These are phyloP conservation scores for Fraxinus anomala DNA, from an alignment of 257 asterid genomes.

Conservation along the genomic window DNA sequence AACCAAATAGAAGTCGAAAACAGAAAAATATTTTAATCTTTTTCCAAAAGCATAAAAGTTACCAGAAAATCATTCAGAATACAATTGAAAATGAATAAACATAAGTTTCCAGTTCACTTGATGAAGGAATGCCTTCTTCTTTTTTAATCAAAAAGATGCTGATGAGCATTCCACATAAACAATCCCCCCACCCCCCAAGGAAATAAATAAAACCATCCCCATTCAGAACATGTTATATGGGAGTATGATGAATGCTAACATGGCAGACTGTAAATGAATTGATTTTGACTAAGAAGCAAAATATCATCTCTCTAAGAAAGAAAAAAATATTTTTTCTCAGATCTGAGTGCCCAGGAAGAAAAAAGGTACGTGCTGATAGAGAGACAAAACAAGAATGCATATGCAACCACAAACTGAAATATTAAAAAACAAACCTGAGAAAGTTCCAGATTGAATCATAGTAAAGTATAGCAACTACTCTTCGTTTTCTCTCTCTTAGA, in stretches of 20 bases:
- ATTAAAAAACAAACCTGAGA: conserved; percentile 57
- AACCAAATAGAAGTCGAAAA: neutral
- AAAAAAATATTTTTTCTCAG: neutral
- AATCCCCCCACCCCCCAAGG: neutral
- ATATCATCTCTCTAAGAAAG: neutral
- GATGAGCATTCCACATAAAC: no score
- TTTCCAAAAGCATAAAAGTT: neutral
- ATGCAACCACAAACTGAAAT: conserved; percentile 10
- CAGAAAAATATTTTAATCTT: neutral
- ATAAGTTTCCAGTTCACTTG: neutral
- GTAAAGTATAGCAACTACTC: conserved; percentile 59
- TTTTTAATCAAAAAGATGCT: no score
- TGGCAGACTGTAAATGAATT: neutral
- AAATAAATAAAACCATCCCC: neutral
- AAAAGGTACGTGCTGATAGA: neutral
- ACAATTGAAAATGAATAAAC: neutral
- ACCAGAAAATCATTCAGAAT: neutral
- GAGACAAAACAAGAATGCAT: neutral
- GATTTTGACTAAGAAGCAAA: neutral
- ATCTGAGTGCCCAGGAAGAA: neutral
- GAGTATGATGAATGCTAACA: neutral
- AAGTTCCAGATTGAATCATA: conserved; percentile 74
- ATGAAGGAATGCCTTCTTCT: no score
- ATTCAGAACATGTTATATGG: neutral
- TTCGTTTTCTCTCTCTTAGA: conserved; percentile 65